Evolutionary conservation across 139 green algal genomes (phyloP).

Genomic region (Coccomyxa sp.): DNA sequence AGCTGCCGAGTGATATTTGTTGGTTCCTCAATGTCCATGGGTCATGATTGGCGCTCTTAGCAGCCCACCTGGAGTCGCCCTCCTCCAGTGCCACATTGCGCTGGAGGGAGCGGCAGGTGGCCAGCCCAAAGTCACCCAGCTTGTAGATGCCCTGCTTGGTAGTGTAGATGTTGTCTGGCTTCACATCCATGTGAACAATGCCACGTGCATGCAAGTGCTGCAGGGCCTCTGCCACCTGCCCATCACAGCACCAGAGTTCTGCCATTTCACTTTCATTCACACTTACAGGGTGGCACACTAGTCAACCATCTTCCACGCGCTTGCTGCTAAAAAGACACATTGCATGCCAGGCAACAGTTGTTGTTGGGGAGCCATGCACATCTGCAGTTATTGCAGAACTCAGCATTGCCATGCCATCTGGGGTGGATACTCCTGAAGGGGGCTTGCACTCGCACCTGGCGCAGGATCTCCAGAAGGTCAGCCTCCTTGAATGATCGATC

Average conservation of each 20-base stretch:
- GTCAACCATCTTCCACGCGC: too few species aligned
- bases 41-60: not conserved
- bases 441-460: conserved; percentile 40
- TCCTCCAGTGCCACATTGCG: conserved; percentile 38
- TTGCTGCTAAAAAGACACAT: too few species aligned
- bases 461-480: conserved; percentile 67
- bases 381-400: too few species aligned
- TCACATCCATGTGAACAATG: conserved; percentile 92
- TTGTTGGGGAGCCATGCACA: too few species aligned
- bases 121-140: conserved; percentile 91
- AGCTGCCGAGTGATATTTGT: not conserved
- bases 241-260: not conserved
- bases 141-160: conserved; percentile 52
- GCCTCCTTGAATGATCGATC: conserved; percentile 43
- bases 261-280: too few species aligned
- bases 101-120: conserved; percentile 30
- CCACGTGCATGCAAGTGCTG: conserved; percentile 71
- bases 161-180: conserved; percentile 91
- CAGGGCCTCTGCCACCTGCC: conserved; percentile 68
- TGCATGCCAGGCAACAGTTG: too few species aligned
- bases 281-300: too few species aligned
- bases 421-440: too few species aligned
- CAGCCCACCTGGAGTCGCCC: conserved; percentile 66
- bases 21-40: too few species aligned
- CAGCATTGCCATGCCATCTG: too few species aligned